phyloP scores from a whole-genome alignment of 2,329 filamentous ascomycete genomes.

The Ilyonectria mors-panacis region DNA sequence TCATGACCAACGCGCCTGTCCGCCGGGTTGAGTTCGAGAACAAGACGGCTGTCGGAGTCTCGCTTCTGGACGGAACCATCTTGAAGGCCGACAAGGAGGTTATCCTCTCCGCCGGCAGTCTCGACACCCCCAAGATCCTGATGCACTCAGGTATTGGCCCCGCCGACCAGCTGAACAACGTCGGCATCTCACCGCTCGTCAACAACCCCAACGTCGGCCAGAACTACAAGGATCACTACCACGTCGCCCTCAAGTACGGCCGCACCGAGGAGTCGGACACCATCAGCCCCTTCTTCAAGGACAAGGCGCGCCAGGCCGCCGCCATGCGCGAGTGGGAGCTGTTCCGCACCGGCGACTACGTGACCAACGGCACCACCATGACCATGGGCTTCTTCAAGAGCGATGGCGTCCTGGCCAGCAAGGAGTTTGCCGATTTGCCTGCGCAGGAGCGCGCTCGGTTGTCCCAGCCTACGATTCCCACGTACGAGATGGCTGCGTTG shows the following conservation, averaged over 20 bases:
- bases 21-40: constrained; percentile 28
- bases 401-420: constrained; percentile 19
- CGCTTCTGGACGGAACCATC: constrained; percentile 27
- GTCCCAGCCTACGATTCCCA: constrained; percentile 28
- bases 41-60: constrained; percentile 21
- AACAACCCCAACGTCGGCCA: constrained; percentile 28
- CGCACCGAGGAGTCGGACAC: constrained; percentile 28
- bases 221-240: constrained; percentile 37
- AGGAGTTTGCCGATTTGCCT: constrained; percentile 27
- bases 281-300: constrained; percentile 32
- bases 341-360: constrained; percentile 32
- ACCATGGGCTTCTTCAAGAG: constrained; percentile 40
- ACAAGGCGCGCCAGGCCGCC: constrained; percentile 31
- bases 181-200: constrained; percentile 19
- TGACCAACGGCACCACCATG: constrained; percentile 32
- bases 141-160: constrained; percentile 38
- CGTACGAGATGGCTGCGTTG: constrained; percentile 28
- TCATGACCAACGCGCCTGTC: constrained; percentile 27
- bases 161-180: constrained; percentile 8
- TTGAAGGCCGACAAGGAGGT: constrained; percentile 31
- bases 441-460: constrained; percentile 17
- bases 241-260: constrained; percentile 34
- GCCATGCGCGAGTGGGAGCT: constrained; percentile 34
- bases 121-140: constrained; percentile 37
- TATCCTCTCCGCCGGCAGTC: constrained; percentile 35